phyloP scores from a whole-genome alignment of 2,329 filamentous ascomycete species.

The Colletotrichum gigasporum region DNA sequence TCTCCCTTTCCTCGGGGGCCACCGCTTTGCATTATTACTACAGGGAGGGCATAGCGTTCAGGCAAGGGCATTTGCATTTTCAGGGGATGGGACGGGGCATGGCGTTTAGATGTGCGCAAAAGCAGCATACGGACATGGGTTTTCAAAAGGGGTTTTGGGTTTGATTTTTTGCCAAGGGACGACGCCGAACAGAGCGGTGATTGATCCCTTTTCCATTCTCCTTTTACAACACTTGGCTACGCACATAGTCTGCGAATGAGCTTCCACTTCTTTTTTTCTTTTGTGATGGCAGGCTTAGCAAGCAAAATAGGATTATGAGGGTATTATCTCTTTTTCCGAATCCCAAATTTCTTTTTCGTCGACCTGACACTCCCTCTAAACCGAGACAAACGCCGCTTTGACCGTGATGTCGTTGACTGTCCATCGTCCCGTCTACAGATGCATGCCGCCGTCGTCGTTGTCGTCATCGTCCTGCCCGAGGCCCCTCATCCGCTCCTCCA shows the following conservation, averaged over 20 bases:
- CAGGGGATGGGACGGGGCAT: conserved; percentile 7
- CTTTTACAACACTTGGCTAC: background rate
- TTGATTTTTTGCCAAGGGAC: background rate
- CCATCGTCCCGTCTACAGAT: conserved; percentile 57
- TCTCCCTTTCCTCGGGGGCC: no score
- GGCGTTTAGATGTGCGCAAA: conserved; percentile 25
- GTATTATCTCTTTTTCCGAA: conserved; percentile 20
- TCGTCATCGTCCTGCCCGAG: conserved; percentile 55
- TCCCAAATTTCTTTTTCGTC: background rate
- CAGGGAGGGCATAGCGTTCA: conserved; percentile 27
- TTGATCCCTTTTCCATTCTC: background rate
- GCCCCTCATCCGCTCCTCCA: conserved; percentile 64
- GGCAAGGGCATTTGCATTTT: conserved; percentile 25
- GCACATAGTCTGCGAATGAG: conserved; percentile 8
- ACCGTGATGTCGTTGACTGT: background rate
- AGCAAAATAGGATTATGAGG: conserved; percentile 29
- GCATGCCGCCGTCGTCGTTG: conserved; percentile 65
- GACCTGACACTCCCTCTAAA: background rate
- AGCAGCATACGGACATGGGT: conserved; percentile 19
- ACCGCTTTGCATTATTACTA: conserved; percentile 24
- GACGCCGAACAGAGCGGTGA: conserved; percentile 27
- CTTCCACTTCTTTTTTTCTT: conserved; percentile 4
- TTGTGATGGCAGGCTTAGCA: conserved; percentile 29
- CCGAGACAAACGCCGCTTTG: background rate
- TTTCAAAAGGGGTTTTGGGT: conserved; percentile 6